phyloP scores from a whole-genome alignment of 2,329 filamentous ascomycete genomes.

The Botrytis sinoallii region DNA sequence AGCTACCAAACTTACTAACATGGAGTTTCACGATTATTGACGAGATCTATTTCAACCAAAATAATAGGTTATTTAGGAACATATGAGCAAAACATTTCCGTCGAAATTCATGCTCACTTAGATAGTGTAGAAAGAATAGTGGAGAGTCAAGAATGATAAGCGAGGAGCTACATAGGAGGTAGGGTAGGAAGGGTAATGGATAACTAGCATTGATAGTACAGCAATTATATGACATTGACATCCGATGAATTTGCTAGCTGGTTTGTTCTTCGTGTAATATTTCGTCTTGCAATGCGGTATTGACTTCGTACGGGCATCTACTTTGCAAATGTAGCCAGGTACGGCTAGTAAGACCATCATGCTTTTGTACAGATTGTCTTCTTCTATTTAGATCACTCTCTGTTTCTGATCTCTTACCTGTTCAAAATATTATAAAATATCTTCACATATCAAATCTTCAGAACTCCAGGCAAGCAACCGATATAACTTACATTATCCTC shows the following conservation, averaged over 20 bases:
- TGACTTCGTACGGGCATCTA: background rate
- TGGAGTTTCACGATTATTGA: background rate
- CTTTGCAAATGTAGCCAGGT: background rate
- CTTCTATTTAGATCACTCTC: background rate
- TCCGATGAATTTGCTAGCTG: background rate
- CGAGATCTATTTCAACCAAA: background rate
- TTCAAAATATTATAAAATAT: background rate
- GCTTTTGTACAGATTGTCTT: background rate
- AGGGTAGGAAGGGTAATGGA: background rate
- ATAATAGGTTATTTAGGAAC: background rate
- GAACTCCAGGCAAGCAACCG: background rate
- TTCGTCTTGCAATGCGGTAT: background rate
- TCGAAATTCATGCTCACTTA: background rate
- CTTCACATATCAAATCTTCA: background rate
- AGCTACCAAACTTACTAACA: too few species aligned
- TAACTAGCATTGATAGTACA: background rate
- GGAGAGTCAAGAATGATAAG: background rate
- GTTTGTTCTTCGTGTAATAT: background rate
- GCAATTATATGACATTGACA: background rate
- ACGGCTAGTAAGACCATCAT: background rate
- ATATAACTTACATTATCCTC: background rate
- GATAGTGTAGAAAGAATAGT: background rate
- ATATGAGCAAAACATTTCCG: too few species aligned
- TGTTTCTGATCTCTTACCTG: too few species aligned
- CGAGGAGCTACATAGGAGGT: background rate